Evolutionary conservation across 495 filamentous ascomycete genomes (phyloP), one percentile per base, ranked within the genome.

Genomic region (Podospora appendiculata): DNA sequence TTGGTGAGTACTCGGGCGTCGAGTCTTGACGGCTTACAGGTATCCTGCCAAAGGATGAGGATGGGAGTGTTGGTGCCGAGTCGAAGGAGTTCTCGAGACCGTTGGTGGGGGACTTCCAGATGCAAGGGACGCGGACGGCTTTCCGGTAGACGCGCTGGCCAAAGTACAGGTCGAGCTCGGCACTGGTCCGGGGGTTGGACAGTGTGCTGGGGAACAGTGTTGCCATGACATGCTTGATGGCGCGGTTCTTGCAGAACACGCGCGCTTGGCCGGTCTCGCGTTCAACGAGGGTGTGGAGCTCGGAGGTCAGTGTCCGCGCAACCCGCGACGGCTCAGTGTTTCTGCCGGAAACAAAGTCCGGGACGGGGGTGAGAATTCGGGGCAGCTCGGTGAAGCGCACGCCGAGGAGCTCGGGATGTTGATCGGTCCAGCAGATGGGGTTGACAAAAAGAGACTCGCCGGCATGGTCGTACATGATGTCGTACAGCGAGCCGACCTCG

Each of bases 371-470:
- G 18, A 39, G 43, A 47, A 65, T 61, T 13, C 61, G 52, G 41
- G 68, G 59, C 11, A 61, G 60, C 43, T 65, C 59, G 40, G 53
- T 32, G 55, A 75, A 78, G 7, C 53, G 59, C 18, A 56, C 72
- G 32, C 67, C 67, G 10, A 78, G 65, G 2, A 75, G 56, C 16
- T 58, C 49, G 25, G 60, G 44, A 48, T 78, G 74, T 0, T 59
- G 53, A 47, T 75, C 72, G n/a, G 68, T 75, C 74, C 74, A 78
- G 60, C 58, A 65, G 46, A 75, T 62, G 9, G 74, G 74, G 9
- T 63, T 58, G 43, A 69, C 47, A 52, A 66, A 72, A 47, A 78
- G 72, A 0, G 67, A 49, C 1, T 51, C 56, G 39, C 66, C 65
- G n/a, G 66, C 63, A 59, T 76, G 18, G 36, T 73, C 64, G 49